Base-by-base conservation (phyloP, 441 rosid genomes). In the Jatropha podagrica region DNA sequence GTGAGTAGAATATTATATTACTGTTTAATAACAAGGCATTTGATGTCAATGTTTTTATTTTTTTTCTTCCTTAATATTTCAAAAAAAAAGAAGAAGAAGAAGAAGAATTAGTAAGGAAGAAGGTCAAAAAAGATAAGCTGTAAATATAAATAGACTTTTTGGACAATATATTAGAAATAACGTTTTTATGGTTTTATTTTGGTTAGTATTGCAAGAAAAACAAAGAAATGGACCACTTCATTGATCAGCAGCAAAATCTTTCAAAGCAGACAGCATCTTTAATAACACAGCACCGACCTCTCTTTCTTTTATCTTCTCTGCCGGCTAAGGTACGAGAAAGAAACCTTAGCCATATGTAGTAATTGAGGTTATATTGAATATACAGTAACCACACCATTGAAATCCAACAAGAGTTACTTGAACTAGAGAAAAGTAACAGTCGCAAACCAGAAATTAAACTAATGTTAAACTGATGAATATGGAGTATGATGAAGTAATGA, bases 301-400 rank as follows among this genome's bases (percentile, higher is more conserved):
- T 61, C 23, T 69, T 20, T 46, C 23, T 18, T 37, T 46, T 61
- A 69, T 79, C 75, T 65, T 55, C 65, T 74, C 67, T 72, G 41
- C 56, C 42, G 60, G 76, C 77, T 74, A 75, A 37, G 68, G 81
- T 82, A 80, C 85, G 69, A 82, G 81, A 81, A 80, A 65, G 65
- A 37, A 73, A 73, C 61, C 41, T 44, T 76, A 61, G 77, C 68
- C 0, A 4, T 15, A 4, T 17, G 15, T 54, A 14, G 5, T 14
- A 18, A 17, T 60, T 56, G 15, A 54, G 42, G 48, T 65, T 79
- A 79, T 65, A 76, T 60, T 75, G 42, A 41, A 14, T 20, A 42
- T 27, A 26, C 13, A 8, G 3, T 13, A 69, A 73, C 37, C 32
- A 69, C 54, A 58, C 59, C 9, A 65, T 40, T 12, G 4, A 63